Evolutionary conservation across 2,329 filamentous ascomycete genomes (phyloP), one percentile per base, ranked within the genome.

Genomic region (Bipolaris victoriae): DNA sequence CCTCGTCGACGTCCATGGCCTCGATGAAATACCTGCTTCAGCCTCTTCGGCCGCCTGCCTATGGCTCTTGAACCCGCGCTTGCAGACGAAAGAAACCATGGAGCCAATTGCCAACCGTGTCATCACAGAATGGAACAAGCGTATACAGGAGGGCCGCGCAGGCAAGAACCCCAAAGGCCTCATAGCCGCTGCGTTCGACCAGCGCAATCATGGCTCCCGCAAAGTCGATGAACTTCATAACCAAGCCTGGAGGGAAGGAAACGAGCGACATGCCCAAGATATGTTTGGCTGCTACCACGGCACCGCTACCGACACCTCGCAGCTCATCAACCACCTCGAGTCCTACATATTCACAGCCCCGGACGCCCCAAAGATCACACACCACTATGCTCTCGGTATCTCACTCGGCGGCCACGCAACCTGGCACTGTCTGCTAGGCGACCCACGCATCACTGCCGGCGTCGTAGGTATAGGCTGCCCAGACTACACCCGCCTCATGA

Each of bases 21-120:
- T 97, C 1, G 79, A 87, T 29, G 91, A 97, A 71, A 82, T 97
- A 0, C 80, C 86, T 1, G 51, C 80, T 0, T 77, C 82, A 13
- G 79, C 83, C 3, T 76, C 74, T 5, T 78, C 81, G 31, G 80
- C 96, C 35, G 88, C 92, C 22, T 91, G 90, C 68, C 84, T 98
- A n/a, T 97, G 93, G 91, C 87, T 98, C 11, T 85, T 97, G 16
- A 92, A 98, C 72, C 91, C 91, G 2, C 86, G 95, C 22, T 82
- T 89, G 0, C 83, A 88, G 52, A 86, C 81, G 0, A 88, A 90
- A 71, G 85, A 86, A 53, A 84, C 84, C 61, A 97, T 98, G 93
- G 81, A 82, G 1, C 86, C 86, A 26, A 84, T 95, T 52, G 93
- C 92, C 2, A 79, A 83, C n/a, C 83, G 85, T 5, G 81, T 86